These are phyloP conservation scores for Melocanna baccifera DNA, from an alignment of 176 grass and related monocot species.

Conservation along the genomic window DNA sequence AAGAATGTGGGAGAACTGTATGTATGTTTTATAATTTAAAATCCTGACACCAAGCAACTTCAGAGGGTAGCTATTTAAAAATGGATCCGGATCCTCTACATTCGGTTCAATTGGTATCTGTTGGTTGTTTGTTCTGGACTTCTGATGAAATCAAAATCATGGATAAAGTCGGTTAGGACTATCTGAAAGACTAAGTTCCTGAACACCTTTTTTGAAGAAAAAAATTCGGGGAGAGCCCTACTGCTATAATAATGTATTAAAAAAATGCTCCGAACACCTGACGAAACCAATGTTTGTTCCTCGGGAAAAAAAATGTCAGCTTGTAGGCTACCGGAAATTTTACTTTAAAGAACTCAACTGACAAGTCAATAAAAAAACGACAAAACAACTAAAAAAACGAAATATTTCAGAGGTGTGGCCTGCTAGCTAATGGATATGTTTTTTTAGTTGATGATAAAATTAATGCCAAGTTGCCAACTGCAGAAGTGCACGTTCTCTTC, in stretches of 20 bases:
- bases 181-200: constrained; percentile 21
- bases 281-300: background rate
- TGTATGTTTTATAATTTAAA: background rate
- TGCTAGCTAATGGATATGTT: constrained; percentile 28
- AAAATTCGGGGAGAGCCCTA: no score
- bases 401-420: background rate
- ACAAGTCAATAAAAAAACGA: constrained; percentile 11
- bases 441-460: constrained; percentile 24
- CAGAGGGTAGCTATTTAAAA: background rate
- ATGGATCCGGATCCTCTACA: background rate
- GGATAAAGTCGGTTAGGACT: background rate
- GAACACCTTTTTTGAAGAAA: background rate
- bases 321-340: background rate
- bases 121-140: background rate
- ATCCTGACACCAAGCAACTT: constrained; percentile 8
- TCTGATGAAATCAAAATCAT: background rate
- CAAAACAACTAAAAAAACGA: background rate
- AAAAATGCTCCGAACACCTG: constrained; percentile 16
- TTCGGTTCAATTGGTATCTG: background rate
- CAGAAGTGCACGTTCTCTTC: constrained; percentile 34
- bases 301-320: background rate
- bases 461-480: constrained; percentile 35
- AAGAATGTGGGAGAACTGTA: background rate
- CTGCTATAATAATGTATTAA: no score
- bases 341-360: constrained; percentile 1